phyloP scores from a whole-genome alignment of 2,329 filamentous ascomycete species.

The Whalleya microplaca region DNA sequence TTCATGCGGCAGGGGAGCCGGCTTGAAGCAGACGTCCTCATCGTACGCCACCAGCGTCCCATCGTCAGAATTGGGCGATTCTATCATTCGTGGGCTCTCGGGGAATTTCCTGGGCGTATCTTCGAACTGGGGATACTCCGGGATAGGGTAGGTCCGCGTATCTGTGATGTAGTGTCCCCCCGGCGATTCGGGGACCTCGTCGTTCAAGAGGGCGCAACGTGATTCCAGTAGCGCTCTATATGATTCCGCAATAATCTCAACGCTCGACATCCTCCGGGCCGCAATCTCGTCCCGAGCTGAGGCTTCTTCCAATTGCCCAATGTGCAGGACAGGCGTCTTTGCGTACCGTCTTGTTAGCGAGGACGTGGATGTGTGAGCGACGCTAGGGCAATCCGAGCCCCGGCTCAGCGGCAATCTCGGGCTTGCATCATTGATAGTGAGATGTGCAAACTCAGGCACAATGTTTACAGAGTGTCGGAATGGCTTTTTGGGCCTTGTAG shows the following conservation, averaged over 20 bases:
- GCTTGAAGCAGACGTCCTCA: slow-evolving; percentile 54
- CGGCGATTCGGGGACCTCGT: slow-evolving; percentile 33
- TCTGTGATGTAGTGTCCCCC: slow-evolving; percentile 7
- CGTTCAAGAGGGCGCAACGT: slow-evolving; percentile 39
- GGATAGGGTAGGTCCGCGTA: neutral
- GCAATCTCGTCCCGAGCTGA: slow-evolving; percentile 26
- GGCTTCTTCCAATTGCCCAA: slow-evolving; percentile 52
- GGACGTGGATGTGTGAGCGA: slow-evolving; percentile 24
- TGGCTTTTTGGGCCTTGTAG: slow-evolving; percentile 11
- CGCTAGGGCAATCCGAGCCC: slow-evolving; percentile 24
- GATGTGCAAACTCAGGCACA: slow-evolving; percentile 41
- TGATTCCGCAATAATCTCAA: slow-evolving; percentile 55
- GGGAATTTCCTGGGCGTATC: slow-evolving; percentile 16
- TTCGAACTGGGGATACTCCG: slow-evolving; percentile 7
- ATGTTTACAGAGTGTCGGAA: slow-evolving; percentile 24
- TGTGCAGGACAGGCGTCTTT: slow-evolving; percentile 55
- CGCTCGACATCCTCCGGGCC: slow-evolving; percentile 44
- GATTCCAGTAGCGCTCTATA: slow-evolving; percentile 52
- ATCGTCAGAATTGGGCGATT: slow-evolving; percentile 47
- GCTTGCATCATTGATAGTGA: slow-evolving; percentile 35
- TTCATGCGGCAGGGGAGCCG: slow-evolving; percentile 44
- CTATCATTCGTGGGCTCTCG: slow-evolving; percentile 12
- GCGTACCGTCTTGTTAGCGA: slow-evolving; percentile 48
- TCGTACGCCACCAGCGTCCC: slow-evolving; percentile 51
- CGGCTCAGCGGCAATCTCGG: slow-evolving; percentile 25